Base-by-base conservation (phyloP, 2,329 filamentous ascomycete species). In the Neofusicoccum sp. region DNA sequence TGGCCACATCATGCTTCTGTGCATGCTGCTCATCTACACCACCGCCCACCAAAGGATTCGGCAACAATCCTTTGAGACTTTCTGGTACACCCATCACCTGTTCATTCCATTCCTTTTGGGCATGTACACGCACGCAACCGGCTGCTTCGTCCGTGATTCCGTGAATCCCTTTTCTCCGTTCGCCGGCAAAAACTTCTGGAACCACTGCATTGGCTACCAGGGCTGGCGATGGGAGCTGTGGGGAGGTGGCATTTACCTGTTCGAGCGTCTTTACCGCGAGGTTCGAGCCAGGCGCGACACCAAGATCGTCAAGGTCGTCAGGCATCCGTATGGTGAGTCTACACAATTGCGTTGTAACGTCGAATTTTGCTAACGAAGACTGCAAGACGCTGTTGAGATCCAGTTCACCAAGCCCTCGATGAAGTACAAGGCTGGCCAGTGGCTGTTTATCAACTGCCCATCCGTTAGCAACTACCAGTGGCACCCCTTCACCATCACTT, bases 41-140 rank as follows among this genome's bases (percentile, higher is more conserved):
- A 97, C 93, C 0, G 89, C 95, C 2, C 95, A 99, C 72, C 84
- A 89, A 69, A 89, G 91, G 66, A 98, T 99, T 66, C 89, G 95
- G 59, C 93, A 98, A 73, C 95, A 99, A 73, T 96, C 91, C 0
- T 99, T 93, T 72, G 95, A 99, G 78, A 96, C 93, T 0, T 99
- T 99, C 75, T 99, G 95, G 95, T 99, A 99, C 2, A 96, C 92
- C 0, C 95, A 99, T 76, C 95, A 99, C 70, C 84, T 99, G n/a
- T 98, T 98, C 71, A 89, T 99, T 63, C 93, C 95, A 1, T 99
- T 99, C 76, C 78, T 98, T 70, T 82, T 99, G 45, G 93, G 86
- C 47, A 86, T 99, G 67, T 99, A 98, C 77, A 98, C 93, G 11
- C 95, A 99, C 75, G 93, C 95, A 1, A 91, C 90, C 6, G 93